Conservation (phyloP, 805 yeast genomes). For the Pichia exigua region DNA sequence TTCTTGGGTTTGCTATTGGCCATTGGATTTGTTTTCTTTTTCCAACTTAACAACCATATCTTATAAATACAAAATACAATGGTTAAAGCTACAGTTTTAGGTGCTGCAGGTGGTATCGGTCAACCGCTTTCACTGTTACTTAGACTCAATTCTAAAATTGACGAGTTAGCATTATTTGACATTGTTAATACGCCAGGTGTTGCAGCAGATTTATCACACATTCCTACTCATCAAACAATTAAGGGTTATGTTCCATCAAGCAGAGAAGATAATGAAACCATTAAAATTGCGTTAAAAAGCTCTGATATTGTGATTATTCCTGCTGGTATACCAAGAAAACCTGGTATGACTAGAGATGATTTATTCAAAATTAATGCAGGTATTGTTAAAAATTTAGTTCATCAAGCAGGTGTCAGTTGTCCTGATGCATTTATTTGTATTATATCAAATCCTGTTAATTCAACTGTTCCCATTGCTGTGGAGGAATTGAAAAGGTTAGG, state of each 20-base stretch:
- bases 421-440: constrained; percentile 49
- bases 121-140: constrained; percentile 82
- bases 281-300: constrained; percentile 38
- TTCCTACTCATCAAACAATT: constrained; percentile 31
- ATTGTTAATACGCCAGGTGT: constrained; percentile 83
- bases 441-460: constrained; percentile 55
- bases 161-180: constrained; percentile 72
- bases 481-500: constrained; percentile 46
- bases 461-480: constrained; percentile 54
- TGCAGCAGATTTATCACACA: constrained; percentile 82
- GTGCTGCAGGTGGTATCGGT: constrained; percentile 94
- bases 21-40: not conserved
- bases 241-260: constrained; percentile 21
- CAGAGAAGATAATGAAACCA: constrained; percentile 26
- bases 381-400: constrained; percentile 43
- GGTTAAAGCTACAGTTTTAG: constrained; percentile 67
- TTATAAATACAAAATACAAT: constrained; percentile 3
- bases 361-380: constrained; percentile 52
- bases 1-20: no score
- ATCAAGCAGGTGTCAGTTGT: constrained; percentile 39
- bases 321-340: constrained; percentile 60
- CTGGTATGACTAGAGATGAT: constrained; percentile 62
- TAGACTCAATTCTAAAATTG: constrained; percentile 57
- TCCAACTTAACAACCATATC: not conserved
- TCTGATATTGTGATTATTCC: constrained; percentile 49